phyloP scores from a whole-genome alignment of 2,329 filamentous ascomycete genomes.

The Ophiostoma quercus region DNA sequence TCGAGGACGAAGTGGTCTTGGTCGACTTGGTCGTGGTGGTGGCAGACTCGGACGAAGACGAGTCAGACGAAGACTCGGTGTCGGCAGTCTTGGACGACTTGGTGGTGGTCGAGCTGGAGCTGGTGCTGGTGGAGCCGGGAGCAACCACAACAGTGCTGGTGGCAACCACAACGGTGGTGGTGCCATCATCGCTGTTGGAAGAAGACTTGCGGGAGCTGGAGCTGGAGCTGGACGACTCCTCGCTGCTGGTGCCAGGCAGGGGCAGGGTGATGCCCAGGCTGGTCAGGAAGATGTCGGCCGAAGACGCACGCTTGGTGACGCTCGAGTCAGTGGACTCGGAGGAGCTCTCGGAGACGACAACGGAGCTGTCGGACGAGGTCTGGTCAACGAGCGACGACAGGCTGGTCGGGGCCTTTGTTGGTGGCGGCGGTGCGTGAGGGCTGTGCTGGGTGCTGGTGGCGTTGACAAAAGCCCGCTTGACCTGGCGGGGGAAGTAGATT shows the following conservation, averaged over 20 bases:
- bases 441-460: conserved; percentile 37
- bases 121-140: neutral
- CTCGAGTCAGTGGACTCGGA: conserved; percentile 9
- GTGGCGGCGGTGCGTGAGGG: conserved; percentile 30
- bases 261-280: conserved; percentile 6
- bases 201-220: conserved; percentile 14
- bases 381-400: conserved; percentile 18
- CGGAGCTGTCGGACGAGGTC: conserved; percentile 5
- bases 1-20: neutral
- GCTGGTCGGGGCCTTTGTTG: conserved; percentile 25
- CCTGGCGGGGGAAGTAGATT: conserved; percentile 54
- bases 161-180: neutral
- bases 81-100: neutral
- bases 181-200: neutral
- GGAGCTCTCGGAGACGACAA: neutral
- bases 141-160: neutral
- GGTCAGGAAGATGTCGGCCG: conserved; percentile 22
- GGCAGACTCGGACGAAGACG: neutral
- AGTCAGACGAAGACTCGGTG: conserved; percentile 22
- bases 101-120: neutral
- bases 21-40: conserved; percentile 4
- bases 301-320: conserved; percentile 28
- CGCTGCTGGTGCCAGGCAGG: neutral
- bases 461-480: conserved; percentile 49
- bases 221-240: neutral